Base-by-base conservation (phyloP, 371 early-diverging fungal species). In the Syncephalastrum racemosum region DNA sequence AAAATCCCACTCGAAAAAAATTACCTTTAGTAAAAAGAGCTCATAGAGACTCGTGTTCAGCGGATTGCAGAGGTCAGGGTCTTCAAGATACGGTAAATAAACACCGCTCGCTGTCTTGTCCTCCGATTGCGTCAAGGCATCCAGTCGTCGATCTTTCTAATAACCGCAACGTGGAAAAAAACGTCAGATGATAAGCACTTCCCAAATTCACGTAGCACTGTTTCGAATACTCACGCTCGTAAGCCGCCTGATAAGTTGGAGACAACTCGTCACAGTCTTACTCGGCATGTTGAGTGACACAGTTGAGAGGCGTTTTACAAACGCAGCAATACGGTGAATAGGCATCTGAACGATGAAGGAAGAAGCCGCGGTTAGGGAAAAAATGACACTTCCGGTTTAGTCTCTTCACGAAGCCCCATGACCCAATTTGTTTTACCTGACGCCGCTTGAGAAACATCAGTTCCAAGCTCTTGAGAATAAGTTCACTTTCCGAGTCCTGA, bases 1-100 rank as follows among this genome's bases (percentile, higher is more conserved):
- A 7, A 7, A 15, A 25, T 48, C 1, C 27, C 27, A 27, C 7
- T 27, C 27, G 7, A 27, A 27, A 27, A 27, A 27, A 27, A 27
- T 27, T 81, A 89, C 89, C 82, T 85, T 78, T 58, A 91, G 82
- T 54, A 88, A 78, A 58, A 81, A 81, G 42, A 93, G 70, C 64
- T 96, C 96, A 77, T 90, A 94, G 41, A 95, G 59, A 67, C 86
- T 91, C 13, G 95, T 87, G 4, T 92, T 91, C 72, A 92, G 90
- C 4, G 97, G 94, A 61, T 96, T 96, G 67, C 93, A 93, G 60
- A 95, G 80, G 57, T 96, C 95, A 2, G 95, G 93, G 60, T 96
- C 96, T 62, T 93, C 87, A 60, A 95, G 63, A n/a, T 84, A 70
- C 15, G 88, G 83, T 46, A 85, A 62, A 67, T 94, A 95, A 10